These are phyloP conservation scores for Digitaria exilis DNA, from an alignment of 202 grass and related monocot genomes.

Conservation along the genomic window DNA sequence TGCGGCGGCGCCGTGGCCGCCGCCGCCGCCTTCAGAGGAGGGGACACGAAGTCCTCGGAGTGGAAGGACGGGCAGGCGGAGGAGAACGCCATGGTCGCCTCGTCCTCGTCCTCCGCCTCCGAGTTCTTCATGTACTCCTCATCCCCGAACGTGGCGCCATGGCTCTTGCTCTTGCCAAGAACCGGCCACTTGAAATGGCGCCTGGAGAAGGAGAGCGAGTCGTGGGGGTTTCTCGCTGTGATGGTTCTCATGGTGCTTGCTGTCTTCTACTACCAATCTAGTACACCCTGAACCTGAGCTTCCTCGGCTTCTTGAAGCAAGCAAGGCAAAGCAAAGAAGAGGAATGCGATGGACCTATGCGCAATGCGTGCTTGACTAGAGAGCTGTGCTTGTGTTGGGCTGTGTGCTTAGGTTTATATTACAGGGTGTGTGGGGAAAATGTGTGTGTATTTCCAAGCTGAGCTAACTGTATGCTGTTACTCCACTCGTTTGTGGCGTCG, in stretches of 20 bases:
- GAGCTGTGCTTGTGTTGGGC: constrained; percentile 19
- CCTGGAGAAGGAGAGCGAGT: constrained; percentile 81
- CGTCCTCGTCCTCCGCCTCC: constrained; percentile 55
- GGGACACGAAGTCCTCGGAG: constrained; percentile 51
- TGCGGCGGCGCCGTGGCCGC: neutral
- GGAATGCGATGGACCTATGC: constrained; percentile 16
- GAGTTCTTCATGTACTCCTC: constrained; percentile 46
- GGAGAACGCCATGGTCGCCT: constrained; percentile 55
- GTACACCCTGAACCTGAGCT: neutral
- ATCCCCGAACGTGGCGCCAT: constrained; percentile 35
- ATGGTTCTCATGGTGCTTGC: constrained; percentile 62
- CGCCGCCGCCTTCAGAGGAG: constrained; percentile 32
- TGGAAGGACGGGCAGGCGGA: constrained; percentile 57
- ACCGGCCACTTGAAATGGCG: constrained; percentile 89
- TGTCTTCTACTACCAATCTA: neutral
- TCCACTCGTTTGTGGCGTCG: neutral
- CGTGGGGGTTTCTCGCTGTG: constrained; percentile 65
- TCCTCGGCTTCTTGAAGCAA: constrained; percentile 20
- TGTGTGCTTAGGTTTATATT: constrained; percentile 31
- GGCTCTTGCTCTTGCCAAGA: constrained; percentile 64
- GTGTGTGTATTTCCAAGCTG: constrained; percentile 13
- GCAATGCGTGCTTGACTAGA: neutral
- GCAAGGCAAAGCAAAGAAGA: neutral
- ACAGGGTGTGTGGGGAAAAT: too few relatives aligned
- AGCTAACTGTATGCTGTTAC: neutral